Evolutionary conservation across 1,284 basidiomycete genomes (phyloP).

Genomic region (Omphalotus olearius): DNA sequence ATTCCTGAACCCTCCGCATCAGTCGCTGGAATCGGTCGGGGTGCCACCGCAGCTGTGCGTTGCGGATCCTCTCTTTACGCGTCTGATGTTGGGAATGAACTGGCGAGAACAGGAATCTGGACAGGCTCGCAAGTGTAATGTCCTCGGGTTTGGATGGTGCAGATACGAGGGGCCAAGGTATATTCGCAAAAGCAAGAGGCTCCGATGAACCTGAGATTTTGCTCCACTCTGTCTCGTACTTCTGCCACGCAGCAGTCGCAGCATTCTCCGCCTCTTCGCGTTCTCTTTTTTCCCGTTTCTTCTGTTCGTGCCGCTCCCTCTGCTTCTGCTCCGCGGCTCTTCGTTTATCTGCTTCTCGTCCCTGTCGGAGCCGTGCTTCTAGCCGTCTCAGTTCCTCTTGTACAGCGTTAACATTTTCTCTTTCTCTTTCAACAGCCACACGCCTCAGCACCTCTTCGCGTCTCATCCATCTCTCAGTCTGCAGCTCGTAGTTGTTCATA

Average conservation of each 20-base stretch:
- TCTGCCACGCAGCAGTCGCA: conserved; percentile 48
- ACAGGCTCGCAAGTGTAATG: conserved; percentile 46
- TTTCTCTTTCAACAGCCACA: conserved; percentile 39
- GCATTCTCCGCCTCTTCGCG: conserved; percentile 32
- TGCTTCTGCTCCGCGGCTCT: conserved; percentile 31
- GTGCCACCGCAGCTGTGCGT: conserved; percentile 69
- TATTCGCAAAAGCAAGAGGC: conserved; percentile 48
- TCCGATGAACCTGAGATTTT: conserved; percentile 38
- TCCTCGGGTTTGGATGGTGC: conserved; percentile 39
- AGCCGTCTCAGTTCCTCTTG: conserved; percentile 45
- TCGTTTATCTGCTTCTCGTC: conserved; percentile 41
- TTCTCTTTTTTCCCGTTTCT: conserved; percentile 34
- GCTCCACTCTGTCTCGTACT: conserved; percentile 61
- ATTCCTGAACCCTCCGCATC: conserved; percentile 45
- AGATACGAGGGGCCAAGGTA: conserved; percentile 66
- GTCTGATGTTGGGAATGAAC: conserved; percentile 52
- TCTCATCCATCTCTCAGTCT: conserved; percentile 49
- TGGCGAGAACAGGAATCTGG: conserved; percentile 56
- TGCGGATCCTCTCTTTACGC: conserved; percentile 59
- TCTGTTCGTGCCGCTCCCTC: conserved; percentile 20
- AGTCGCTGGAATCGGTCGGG: conserved; percentile 67
- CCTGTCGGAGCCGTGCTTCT: conserved; percentile 40
- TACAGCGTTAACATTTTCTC: conserved; percentile 36
- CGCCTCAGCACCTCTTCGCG: conserved; percentile 41
- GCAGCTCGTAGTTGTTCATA: conserved; percentile 42